Evolutionary conservation across 495 filamentous ascomycete species (phyloP).

Genomic region (Neurospora sp.): DNA sequence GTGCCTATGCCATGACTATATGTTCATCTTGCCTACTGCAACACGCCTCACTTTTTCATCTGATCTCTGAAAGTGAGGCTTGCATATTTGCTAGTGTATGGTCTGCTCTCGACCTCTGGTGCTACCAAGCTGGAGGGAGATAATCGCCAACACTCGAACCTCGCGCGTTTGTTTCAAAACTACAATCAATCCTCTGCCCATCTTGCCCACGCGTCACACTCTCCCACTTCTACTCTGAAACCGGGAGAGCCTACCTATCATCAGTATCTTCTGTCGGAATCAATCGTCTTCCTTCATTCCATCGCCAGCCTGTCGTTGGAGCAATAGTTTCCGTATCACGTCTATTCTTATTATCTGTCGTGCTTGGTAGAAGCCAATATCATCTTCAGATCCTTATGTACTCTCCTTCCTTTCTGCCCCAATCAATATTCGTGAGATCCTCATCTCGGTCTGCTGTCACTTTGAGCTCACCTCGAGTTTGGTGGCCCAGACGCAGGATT

Average conservation of each 20-base stretch:
- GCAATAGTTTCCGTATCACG: neutral
- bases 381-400: neutral
- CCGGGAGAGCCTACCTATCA: neutral
- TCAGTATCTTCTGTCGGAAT: neutral
- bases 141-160: neutral
- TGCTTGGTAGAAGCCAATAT: neutral
- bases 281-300: neutral
- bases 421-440: neutral
- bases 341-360: neutral
- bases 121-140: neutral
- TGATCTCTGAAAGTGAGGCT: neutral
- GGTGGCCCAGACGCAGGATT: neutral
- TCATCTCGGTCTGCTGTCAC: neutral
- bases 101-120: neutral
- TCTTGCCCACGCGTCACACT: neutral
- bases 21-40: neutral
- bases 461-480: neutral
- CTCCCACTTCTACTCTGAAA: neutral
- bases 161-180: neutral
- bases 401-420: rapidly evolving
- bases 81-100: neutral
- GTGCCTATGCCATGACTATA: neutral
- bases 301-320: neutral
- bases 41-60: neutral
- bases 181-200: neutral